Evolutionary conservation across 352 stramenopile species (phyloP), one percentile per base, ranked within the genome.

Genomic region (Globisporangium nagaii): DNA sequence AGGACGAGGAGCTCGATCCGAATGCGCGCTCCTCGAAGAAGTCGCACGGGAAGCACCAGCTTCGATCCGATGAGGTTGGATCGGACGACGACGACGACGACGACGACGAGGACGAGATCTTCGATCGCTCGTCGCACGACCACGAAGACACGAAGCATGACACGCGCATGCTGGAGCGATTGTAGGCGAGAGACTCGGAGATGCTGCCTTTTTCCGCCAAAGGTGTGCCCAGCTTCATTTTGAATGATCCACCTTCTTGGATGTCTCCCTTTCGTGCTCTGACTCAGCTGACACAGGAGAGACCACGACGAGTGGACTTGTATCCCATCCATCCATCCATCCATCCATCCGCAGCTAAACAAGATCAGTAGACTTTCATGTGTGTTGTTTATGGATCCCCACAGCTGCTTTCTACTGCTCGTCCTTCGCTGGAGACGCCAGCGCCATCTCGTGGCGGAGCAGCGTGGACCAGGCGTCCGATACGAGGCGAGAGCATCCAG

Each of bases 71-170:
- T 25, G 54, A 60, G 2, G 12, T 61, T 25, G 60, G 47, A 10
- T 56, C 40, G 17, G 59, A 71, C 19, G 56, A 74, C 35, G 53
- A 71, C 25, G 66, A 48, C 9, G 42, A 49, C 13, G 79, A 78
- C 25, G 72, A 86, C 28, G 73, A 84, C n/a, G 79, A 88, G 32
- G 77, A 88, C 50, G 80, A 87, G 56, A 82, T 88, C 40, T 90
- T 90, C 55, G 75, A 87, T 30, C 64, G 66, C 13, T 67, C 75
- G 36, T 57, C 63, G 0, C 55, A 66, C 3, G 66, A 78, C 22
- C 65, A 81, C 27, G 51, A 68, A 20, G 42, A 58, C 17, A 60
- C 59, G 31, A 83, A 84, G 55, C 72, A 86, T 46, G 78, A 89
- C 55, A 67, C 71, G 4, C 57, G 59, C 24, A 75, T 68, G 43